phyloP scores from a whole-genome alignment of 169 alveolate species.

The Ichthyophthirius multifiliis region DNA sequence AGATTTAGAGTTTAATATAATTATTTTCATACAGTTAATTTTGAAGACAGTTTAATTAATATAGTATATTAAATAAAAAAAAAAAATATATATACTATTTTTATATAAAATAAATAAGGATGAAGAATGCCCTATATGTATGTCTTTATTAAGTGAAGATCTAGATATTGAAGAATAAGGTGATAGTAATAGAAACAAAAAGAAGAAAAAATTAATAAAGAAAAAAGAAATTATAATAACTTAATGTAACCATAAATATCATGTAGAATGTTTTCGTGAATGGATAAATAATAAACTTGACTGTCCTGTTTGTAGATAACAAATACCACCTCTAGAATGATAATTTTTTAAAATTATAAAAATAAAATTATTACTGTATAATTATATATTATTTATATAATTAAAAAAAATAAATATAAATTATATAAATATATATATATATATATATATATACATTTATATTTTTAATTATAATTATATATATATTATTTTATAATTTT shows the following conservation, averaged over 20 bases:
- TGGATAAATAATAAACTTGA: conserved; percentile 76
- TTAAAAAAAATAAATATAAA: no score
- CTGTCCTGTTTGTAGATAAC: conserved; percentile 78
- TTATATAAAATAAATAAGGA: conserved; percentile 2
- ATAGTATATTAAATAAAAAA: conserved; percentile 17
- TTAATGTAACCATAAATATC: conserved; percentile 79
- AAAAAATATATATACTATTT: not conserved
- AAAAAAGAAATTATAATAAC: conserved; percentile 52
- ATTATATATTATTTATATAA: no score
- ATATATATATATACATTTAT: no score
- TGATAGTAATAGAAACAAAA: not conserved
- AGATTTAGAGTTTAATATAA: conserved; percentile 23
- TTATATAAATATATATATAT: no score
- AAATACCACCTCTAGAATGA: conserved; percentile 53
- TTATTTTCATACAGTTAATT: conserved; percentile 37
- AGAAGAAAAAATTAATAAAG: conserved; percentile 28
- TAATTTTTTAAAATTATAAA: no score
- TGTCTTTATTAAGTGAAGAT: conserved; percentile 53
- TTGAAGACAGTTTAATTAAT: conserved; percentile 43
- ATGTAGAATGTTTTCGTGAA: conserved; percentile 56
- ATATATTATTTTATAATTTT: no score
- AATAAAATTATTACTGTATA: no score
- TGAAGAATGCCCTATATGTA: conserved; percentile 80
- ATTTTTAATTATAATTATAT: no score
- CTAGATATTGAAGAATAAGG: conserved; percentile 26